These are phyloP conservation scores for Parastagonospora nodorum DNA, from an alignment of 2,329 filamentous ascomycete genomes.

Conservation along the genomic window DNA sequence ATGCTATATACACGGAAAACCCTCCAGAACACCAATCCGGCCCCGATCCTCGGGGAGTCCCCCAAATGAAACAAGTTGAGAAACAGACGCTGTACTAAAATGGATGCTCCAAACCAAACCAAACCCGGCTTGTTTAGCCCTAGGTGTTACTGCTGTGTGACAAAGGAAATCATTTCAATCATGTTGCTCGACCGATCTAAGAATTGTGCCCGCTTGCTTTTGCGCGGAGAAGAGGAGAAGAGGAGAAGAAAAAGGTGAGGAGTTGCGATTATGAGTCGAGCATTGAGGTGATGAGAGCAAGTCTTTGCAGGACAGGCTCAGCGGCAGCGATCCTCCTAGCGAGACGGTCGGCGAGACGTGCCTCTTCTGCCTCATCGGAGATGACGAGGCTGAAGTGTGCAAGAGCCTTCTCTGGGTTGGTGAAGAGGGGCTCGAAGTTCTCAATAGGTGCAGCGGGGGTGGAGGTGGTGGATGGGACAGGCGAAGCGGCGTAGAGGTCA, in stretches of 20 bases:
- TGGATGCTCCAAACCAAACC: conserved; percentile 5
- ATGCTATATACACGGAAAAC: background rate
- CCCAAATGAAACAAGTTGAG: no score
- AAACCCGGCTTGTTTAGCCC: conserved; percentile 7
- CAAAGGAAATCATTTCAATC: conserved; percentile 41
- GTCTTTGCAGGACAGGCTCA: conserved; percentile 39
- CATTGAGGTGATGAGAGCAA: conserved; percentile 43
- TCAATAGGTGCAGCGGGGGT: conserved; percentile 24
- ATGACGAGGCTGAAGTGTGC: conserved; percentile 69
- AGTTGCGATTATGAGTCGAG: conserved; percentile 34
- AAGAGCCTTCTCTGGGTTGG: conserved; percentile 68
- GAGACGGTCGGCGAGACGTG: conserved; percentile 38
- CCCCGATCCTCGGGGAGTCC: no score
- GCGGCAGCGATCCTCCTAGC: conserved; percentile 43
- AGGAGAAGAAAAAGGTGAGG: background rate
- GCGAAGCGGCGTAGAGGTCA: conserved; percentile 61
- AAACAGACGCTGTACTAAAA: background rate
- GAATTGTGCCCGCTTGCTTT: background rate
- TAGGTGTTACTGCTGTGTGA: conserved; percentile 14
- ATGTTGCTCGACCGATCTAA: conserved; percentile 26
- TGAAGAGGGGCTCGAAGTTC: conserved; percentile 43
- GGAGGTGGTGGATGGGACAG: conserved; percentile 48
- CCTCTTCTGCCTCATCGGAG: conserved; percentile 52
- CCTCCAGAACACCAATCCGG: no score
- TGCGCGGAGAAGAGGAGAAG: conserved; percentile 6